These are phyloP conservation scores for Candida jianshihensis DNA, from an alignment of 805 yeast genomes.

Conservation along the genomic window DNA sequence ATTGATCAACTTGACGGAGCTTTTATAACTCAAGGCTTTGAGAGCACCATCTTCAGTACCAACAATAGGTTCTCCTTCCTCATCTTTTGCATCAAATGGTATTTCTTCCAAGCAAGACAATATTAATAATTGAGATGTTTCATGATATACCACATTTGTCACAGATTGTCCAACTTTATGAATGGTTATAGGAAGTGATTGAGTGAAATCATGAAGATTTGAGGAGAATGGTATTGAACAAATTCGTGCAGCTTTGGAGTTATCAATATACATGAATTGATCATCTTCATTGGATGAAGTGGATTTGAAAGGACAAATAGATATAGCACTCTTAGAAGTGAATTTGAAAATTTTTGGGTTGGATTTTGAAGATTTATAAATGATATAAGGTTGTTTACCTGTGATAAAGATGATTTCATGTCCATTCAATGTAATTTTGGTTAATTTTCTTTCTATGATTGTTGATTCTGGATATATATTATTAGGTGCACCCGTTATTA, in stretches of 20 bases:
- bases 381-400: slow-evolving; percentile 65
- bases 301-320: slow-evolving; percentile 45
- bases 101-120: slow-evolving; percentile 53
- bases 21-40: slow-evolving; percentile 50
- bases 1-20: slow-evolving; percentile 58
- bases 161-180: slow-evolving; percentile 60
- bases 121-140: slow-evolving; percentile 51
- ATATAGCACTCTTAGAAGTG: slow-evolving; percentile 56
- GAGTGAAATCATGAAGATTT: too few species aligned
- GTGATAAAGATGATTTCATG: slow-evolving; percentile 59
- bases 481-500: slow-evolving; percentile 73
- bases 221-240: slow-evolving; percentile 31
- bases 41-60: slow-evolving; percentile 47
- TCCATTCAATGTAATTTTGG: slow-evolving; percentile 51
- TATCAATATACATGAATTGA: slow-evolving; percentile 61
- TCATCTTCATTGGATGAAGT: slow-evolving; percentile 20
- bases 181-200: slow-evolving; percentile 43
- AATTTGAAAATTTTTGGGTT: slow-evolving; percentile 61
- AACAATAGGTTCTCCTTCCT: slow-evolving; percentile 58
- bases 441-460: slow-evolving; percentile 59
- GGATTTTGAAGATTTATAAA: slow-evolving; percentile 59
- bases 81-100: slow-evolving; percentile 63
- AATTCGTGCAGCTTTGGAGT: slow-evolving; percentile 57
- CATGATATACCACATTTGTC: slow-evolving; percentile 64
- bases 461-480: slow-evolving; percentile 61